These are phyloP conservation scores for Glarea lozoyensis DNA, from an alignment of 495 filamentous ascomycete genomes.

Conservation along the genomic window DNA sequence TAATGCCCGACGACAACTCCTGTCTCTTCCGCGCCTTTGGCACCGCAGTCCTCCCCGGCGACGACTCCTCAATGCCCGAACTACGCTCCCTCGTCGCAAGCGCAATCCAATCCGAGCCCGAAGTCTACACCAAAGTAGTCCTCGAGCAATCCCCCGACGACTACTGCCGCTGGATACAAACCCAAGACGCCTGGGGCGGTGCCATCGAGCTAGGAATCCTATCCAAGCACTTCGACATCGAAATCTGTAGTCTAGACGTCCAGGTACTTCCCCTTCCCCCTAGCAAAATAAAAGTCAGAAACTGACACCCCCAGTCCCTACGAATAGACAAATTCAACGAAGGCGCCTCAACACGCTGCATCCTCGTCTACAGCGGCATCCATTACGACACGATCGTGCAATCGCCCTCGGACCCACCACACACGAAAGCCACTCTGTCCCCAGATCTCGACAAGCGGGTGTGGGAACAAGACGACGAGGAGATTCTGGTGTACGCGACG, in stretches of 20 bases:
- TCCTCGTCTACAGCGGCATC: conserved; percentile 87
- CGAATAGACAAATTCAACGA: conserved; percentile 72
- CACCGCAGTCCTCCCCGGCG: conserved; percentile 61
- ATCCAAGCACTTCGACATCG: conserved; percentile 74
- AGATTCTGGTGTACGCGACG: conserved; percentile 57
- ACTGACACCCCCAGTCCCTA: conserved; percentile 15
- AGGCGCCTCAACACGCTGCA: conserved; percentile 55
- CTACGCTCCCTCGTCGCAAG: conserved; percentile 77
- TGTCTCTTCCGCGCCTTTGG: conserved; percentile 90
- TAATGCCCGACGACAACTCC: conserved; percentile 96
- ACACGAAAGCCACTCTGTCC: conserved; percentile 45
- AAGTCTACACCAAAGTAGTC: conserved; percentile 63
- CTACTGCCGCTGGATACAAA: conserved; percentile 82
- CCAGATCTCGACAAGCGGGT: conserved; percentile 70
- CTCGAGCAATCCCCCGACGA: conserved; percentile 64
- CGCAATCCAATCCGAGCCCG: conserved; percentile 63
- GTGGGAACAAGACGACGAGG: conserved; percentile 61
- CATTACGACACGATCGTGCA: conserved; percentile 92
- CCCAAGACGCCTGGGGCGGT: conserved; percentile 80
- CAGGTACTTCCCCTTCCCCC: conserved; percentile 23
- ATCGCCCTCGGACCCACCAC: conserved; percentile 51
- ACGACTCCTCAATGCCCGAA: conserved; percentile 59
- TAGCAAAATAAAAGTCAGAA: neutral
- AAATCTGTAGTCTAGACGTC: conserved; percentile 77
- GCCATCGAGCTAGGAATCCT: conserved; percentile 83